These are phyloP conservation scores for Stenogyne calaminthoides DNA, from an alignment of 305 asterid species.

Conservation along the genomic window DNA sequence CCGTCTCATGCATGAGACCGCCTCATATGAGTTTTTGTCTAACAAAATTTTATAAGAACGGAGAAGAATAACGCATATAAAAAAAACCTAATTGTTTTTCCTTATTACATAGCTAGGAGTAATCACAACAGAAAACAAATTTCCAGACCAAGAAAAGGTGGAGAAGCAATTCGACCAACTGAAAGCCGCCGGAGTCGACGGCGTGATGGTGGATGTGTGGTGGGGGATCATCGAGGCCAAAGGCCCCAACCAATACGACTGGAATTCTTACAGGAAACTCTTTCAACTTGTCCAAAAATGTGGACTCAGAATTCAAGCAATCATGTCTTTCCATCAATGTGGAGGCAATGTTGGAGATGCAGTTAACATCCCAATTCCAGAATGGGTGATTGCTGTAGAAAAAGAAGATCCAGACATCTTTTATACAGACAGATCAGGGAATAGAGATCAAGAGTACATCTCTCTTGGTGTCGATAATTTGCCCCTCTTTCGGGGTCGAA, in stretches of 20 bases:
- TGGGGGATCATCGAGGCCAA: constrained; percentile 77
- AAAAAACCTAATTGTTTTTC: too few relatives aligned
- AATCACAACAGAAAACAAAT: constrained; percentile 54
- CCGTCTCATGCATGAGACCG: too few relatives aligned
- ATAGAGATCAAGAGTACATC: constrained; percentile 56
- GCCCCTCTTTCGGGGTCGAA: constrained; percentile 72
- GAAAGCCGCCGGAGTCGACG: constrained; percentile 61
- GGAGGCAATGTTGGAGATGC: constrained; percentile 82
- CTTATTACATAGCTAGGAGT: constrained; percentile 51
- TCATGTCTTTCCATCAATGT: constrained; percentile 93
- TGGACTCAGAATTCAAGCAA: constrained; percentile 67
- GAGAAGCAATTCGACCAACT: constrained; percentile 61
- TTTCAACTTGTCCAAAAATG: constrained; percentile 53
- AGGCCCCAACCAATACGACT: constrained; percentile 62
- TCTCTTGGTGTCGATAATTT: constrained; percentile 73
- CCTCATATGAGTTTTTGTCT: too few relatives aligned
- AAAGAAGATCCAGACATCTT: constrained; percentile 57
- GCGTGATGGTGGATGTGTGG: constrained; percentile 92
- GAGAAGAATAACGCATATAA: too few relatives aligned
- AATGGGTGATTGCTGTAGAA: constrained; percentile 61
- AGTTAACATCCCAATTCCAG: constrained; percentile 63
- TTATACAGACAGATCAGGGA: constrained; percentile 62
- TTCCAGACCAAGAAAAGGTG: constrained; percentile 44
- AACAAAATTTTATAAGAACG: too few relatives aligned
- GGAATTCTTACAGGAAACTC: constrained; percentile 65